phyloP scores from a whole-genome alignment of 441 rosid genomes.

The Corymbia citriodora region DNA sequence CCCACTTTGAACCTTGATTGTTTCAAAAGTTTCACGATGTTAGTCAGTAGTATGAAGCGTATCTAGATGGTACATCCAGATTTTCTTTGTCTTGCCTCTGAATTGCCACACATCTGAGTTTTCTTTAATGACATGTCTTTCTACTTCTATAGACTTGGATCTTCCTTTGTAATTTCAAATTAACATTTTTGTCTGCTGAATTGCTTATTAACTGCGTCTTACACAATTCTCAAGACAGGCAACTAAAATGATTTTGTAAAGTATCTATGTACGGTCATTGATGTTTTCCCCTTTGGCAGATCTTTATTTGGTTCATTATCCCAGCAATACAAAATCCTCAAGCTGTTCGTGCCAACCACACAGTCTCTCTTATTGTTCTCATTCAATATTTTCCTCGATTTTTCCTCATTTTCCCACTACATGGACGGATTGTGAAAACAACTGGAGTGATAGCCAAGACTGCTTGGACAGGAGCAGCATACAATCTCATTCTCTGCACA shows the following conservation, averaged over 20 bases:
- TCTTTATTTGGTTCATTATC: constrained; percentile 73
- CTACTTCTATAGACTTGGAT: background rate
- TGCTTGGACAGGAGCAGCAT: constrained; percentile 94
- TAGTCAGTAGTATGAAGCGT: background rate
- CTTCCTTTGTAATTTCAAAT: background rate
- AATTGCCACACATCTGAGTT: background rate
- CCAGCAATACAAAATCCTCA: constrained; percentile 43
- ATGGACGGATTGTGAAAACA: constrained; percentile 60
- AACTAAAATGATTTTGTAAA: background rate
- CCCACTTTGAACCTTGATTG: background rate
- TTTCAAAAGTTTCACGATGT: background rate
- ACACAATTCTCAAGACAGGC: background rate
- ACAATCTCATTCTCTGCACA: constrained; percentile 69
- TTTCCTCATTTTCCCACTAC: constrained; percentile 61
- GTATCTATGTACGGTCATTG: background rate
- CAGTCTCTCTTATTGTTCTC: constrained; percentile 66
- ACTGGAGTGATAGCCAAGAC: constrained; percentile 84
- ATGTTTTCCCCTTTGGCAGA: constrained; percentile 31
- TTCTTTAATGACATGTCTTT: background rate
- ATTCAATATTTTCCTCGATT: constrained; percentile 77
- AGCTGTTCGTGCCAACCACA: constrained; percentile 54
- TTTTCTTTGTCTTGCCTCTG: background rate
- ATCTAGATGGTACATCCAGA: background rate
- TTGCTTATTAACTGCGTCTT: background rate
- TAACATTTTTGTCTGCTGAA: background rate